Conservation (phyloP, 1,284 basidiomycete genomes). For the Neonothopanus nambi region DNA sequence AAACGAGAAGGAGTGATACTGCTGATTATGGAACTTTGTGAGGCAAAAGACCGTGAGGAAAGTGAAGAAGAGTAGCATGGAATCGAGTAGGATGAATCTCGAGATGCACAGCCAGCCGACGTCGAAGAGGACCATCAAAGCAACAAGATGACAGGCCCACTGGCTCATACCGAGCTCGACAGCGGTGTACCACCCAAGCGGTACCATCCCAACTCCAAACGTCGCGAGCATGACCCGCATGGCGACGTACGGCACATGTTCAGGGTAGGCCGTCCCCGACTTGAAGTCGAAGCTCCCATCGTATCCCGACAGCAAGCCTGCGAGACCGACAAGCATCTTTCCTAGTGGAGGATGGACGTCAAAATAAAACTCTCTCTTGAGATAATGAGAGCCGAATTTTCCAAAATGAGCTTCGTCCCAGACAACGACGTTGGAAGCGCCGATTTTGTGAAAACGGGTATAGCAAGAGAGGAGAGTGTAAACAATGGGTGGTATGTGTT, state of each 20-base stretch:
- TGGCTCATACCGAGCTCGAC: constrained; percentile 93
- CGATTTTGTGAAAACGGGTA: constrained; percentile 94
- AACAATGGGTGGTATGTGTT: constrained; percentile 78
- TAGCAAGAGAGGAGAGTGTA: constrained; percentile 94
- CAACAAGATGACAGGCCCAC: constrained; percentile 88
- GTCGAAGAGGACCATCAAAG: constrained; percentile 93
- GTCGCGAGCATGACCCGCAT: constrained; percentile 95
- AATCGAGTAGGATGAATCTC: constrained; percentile 95
- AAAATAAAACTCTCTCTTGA: constrained; percentile 95
- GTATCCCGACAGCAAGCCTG: constrained; percentile 89
- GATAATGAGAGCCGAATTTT: constrained; percentile 95
- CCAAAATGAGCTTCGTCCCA: constrained; percentile 99
- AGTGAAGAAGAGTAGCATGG: constrained; percentile 98
- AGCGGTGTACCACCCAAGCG: constrained; percentile 94
- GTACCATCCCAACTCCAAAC: constrained; percentile 95
- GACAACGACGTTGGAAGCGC: constrained; percentile 84
- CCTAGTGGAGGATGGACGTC: constrained; percentile 98
- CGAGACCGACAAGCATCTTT: constrained; percentile 97
- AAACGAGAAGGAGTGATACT: constrained; percentile 89
- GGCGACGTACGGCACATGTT: constrained; percentile 85
- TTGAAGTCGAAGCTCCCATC: constrained; percentile 94
- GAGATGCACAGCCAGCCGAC: constrained; percentile 96
- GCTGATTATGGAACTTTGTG: constrained; percentile 96
- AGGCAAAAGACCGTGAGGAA: constrained; percentile 95
- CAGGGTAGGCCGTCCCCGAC: constrained; percentile 86